Conservation (phyloP, 208 protist genomes). For the Jaenimonas drosophilae region DNA sequence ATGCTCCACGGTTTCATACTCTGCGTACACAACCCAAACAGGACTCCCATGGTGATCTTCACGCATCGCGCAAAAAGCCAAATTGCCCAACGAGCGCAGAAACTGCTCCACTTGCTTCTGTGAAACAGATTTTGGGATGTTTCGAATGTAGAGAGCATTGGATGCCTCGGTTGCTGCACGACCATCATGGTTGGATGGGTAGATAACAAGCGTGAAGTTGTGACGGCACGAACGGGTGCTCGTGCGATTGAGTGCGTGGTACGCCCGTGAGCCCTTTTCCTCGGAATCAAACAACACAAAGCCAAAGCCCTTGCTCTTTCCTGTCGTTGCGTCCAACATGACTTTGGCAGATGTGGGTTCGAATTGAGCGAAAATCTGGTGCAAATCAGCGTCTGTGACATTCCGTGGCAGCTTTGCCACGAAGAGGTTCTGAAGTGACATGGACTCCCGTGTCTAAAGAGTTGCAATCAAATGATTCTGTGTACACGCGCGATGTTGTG, state of each 20-base stretch:
- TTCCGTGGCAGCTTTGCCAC: constrained; percentile 89
- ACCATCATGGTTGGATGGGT: constrained; percentile 66
- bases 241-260: constrained; percentile 49
- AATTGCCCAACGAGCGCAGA: constrained; percentile 39
- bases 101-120: constrained; percentile 52
- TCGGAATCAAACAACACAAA: constrained; percentile 92
- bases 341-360: constrained; percentile 82
- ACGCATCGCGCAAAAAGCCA: constrained; percentile 68
- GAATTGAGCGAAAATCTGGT: constrained; percentile 50
- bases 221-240: constrained; percentile 25
- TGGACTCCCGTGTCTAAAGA: too few relatives aligned
- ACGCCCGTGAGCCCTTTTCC: constrained; percentile 67
- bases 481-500: too few relatives aligned
- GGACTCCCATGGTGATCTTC: constrained; percentile 73
- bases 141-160: constrained; percentile 70
- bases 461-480: too few relatives aligned
- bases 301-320: constrained; percentile 90
- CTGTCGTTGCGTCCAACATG: constrained; percentile 76
- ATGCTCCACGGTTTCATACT: constrained; percentile 58
- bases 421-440: constrained; percentile 80
- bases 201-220: constrained; percentile 64
- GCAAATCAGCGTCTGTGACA: constrained; percentile 64
- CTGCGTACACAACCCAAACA: constrained; percentile 75
- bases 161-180: constrained; percentile 31
- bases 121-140: constrained; percentile 51